phyloP scores from a whole-genome alignment of 164 flowering plant genomes.

The Hamamelis virginiana region DNA sequence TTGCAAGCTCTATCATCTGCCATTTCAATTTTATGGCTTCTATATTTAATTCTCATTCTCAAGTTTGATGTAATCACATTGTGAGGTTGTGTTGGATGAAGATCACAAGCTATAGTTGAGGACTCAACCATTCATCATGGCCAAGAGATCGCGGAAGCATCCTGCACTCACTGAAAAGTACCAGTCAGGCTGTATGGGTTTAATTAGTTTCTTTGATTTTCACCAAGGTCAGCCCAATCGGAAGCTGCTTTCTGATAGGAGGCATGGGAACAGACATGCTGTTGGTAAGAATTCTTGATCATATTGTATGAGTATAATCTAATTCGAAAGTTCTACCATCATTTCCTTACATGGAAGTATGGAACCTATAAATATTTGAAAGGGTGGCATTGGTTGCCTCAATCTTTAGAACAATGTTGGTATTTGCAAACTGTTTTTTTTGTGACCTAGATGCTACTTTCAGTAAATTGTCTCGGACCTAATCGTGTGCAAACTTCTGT shows the following conservation, averaged over 20 bases:
- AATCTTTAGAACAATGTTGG: too few relatives aligned
- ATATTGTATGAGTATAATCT: background rate
- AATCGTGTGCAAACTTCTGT: too few relatives aligned
- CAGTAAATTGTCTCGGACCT: too few relatives aligned
- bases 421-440: too few relatives aligned
- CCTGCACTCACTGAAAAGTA: constrained; percentile 19
- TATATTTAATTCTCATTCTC: background rate
- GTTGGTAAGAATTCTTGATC: constrained; percentile 12
- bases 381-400: too few relatives aligned
- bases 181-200: constrained; percentile 21
- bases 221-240: constrained; percentile 6
- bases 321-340: background rate
- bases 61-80: background rate
- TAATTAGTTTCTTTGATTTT: constrained; percentile 17
- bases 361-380: background rate
- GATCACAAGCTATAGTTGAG: too few relatives aligned
- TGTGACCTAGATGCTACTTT: too few relatives aligned
- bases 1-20: background rate
- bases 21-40: background rate
- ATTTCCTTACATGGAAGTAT: background rate
- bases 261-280: background rate
- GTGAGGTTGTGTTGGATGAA: background rate
- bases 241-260: constrained; percentile 19
- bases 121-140: background rate
- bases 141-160: constrained; percentile 7